Evolutionary conservation across 2,329 filamentous ascomycete species (phyloP).

Genomic region (Talaromyces piceae): DNA sequence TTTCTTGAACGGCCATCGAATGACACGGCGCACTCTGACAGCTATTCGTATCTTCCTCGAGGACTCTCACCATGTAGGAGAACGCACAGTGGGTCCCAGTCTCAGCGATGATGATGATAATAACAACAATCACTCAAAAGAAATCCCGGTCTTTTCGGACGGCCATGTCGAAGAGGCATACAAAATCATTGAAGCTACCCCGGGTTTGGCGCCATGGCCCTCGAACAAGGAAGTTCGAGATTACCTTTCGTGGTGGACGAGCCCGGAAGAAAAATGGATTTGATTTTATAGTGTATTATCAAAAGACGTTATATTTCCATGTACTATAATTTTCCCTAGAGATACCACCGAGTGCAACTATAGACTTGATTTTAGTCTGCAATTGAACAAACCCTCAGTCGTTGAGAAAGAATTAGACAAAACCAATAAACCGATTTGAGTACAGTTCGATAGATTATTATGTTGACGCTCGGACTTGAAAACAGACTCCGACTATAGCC

Average conservation of each 20-base stretch:
- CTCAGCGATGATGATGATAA: neutral
- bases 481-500: neutral
- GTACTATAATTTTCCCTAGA: neutral
- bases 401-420: too few species aligned
- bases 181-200: conserved; percentile 28
- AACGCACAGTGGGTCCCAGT: neutral
- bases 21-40: conserved; percentile 34
- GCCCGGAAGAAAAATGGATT: conserved; percentile 1
- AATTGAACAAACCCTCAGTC: neutral
- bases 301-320: conserved; percentile 1
- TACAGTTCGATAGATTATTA: too few species aligned
- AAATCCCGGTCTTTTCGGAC: conserved; percentile 21
- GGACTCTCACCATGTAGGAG: neutral
- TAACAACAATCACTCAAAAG: too few species aligned
- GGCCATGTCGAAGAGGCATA: conserved; percentile 27
- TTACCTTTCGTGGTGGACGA: conserved; percentile 20
- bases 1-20: conserved; percentile 27
- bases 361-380: neutral
- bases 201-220: conserved; percentile 35
- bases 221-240: conserved; percentile 32
- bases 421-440: too few species aligned
- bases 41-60: conserved; percentile 33
- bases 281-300: neutral
- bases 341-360: conserved; percentile 5
- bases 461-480: neutral